A percentile compares a stretch with the other conserved stretches of the same genome.
phyloP scores from a whole-genome alignment of 441 rosid species.

The Cnidoscolus chayamansa region DNA sequence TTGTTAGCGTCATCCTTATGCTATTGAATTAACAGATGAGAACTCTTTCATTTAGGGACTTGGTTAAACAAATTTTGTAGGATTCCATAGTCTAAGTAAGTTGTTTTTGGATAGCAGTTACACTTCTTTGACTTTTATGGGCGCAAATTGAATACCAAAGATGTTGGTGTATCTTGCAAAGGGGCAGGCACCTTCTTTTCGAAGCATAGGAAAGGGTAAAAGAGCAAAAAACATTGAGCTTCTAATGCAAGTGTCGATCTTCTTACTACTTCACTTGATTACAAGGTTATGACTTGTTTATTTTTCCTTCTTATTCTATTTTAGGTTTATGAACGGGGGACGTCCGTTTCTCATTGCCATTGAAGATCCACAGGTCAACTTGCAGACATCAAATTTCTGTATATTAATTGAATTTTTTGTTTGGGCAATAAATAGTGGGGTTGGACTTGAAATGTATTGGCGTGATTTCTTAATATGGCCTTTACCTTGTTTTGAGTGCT shows the following conservation, averaged over 20 bases:
- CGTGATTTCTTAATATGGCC: neutral
- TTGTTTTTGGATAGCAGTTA: constrained; percentile 44
- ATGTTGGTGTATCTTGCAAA: constrained; percentile 88
- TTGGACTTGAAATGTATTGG: neutral
- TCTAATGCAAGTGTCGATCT: no score
- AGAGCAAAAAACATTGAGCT: neutral
- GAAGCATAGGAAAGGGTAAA: constrained; percentile 74
- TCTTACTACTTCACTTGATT: neutral
- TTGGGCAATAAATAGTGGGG: neutral
- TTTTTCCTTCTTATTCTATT: constrained; percentile 9
- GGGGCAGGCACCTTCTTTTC: constrained; percentile 57
- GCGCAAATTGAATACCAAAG: constrained; percentile 60
- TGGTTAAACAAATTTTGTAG: neutral
- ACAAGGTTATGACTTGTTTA: neutral
- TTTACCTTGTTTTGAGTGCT: neutral
- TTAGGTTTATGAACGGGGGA: constrained; percentile 55
- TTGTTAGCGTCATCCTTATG: neutral
- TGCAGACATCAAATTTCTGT: constrained; percentile 3
- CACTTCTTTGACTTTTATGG: constrained; percentile 89
- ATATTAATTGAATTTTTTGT: neutral
- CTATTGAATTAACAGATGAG: neutral
- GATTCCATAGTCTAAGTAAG: neutral
- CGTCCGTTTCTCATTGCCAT: constrained; percentile 80
- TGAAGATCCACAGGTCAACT: constrained; percentile 83
- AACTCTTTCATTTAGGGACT: neutral